Evolutionary conservation across 2,329 filamentous ascomycete genomes (phyloP), one percentile per base, ranked within the genome.

Genomic region (Exophiala xenobiotica): DNA sequence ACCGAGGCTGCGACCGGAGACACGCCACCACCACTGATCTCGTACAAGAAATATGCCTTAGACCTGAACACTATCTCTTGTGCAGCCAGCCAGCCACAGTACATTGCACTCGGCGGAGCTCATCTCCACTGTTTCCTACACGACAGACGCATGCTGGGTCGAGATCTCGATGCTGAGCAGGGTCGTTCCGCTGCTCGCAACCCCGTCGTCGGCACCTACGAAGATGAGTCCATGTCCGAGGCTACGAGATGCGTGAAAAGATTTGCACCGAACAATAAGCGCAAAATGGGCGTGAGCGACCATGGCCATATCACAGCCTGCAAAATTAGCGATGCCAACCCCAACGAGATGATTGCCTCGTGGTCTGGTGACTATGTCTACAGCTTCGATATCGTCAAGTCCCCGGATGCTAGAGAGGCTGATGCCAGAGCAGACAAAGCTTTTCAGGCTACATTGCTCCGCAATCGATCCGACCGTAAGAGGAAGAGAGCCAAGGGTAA

Each of bases 31-130:
- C 82, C 83, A 2, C 70, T 87, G 22, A 87, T 87, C 40, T 85
- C 81, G 1, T 86, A 86, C 67, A 83, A 81, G 58, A 74, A 74
- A 18, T 83, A 82, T 60, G 72, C 76, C 37, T 68, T 87, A 16
- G 83, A 86, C 57, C 70, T 87, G 23, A 86, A 86, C 62, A 86
- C 80, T 2, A 84, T 87, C 19, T 86, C 83, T 11, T 86, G 83
- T 62, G 84, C 83, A 5, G 73, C 80, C 3, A 83, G 75, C 43
- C 83, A 86, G 61, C 83, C 83, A 9, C 81, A 87, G 62, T 87
- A 87, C 61, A 86, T 87, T 60, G 84, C 83, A 6, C 69, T 87
- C 11, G 83, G 83, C 38, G 83, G 83, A n/a, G 80, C 81, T 6
- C 83, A 86, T 65, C 72, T 85, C 7, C 82, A 87, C 63, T 85